phyloP scores from a whole-genome alignment of 441 rosid species.

The Aquilaria agallochum region DNA sequence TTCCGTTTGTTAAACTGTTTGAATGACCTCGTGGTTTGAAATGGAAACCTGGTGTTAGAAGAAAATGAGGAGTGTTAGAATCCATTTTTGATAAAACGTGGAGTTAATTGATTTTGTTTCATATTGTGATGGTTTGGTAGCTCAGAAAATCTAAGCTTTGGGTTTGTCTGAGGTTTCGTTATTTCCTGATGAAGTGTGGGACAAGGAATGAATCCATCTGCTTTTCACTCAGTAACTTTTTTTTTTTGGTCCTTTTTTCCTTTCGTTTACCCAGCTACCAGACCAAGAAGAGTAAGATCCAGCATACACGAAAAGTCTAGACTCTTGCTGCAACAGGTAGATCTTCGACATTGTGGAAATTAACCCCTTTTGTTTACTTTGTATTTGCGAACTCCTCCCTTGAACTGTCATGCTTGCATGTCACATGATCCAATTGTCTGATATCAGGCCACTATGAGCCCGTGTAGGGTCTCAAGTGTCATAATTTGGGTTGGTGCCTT shows the following conservation, averaged over 20 bases:
- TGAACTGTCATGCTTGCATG: no score
- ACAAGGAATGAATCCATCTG: slow-evolving; percentile 16
- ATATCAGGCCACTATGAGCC: no score
- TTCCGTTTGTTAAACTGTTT: slow-evolving; percentile 3
- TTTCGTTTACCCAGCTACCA: neutral
- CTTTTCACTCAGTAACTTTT: neutral
- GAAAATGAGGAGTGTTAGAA: no score
- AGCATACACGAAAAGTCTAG: no score
- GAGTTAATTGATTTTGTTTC: neutral
- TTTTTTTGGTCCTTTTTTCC: neutral
- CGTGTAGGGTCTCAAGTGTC: no score
- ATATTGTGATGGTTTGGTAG: slow-evolving; percentile 13
- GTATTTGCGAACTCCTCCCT: no score
- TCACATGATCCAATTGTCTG: no score
- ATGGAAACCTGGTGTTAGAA: neutral
- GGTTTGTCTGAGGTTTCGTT: neutral
- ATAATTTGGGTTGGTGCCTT: no score
- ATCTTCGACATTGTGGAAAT: neutral
- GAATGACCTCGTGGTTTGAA: neutral
- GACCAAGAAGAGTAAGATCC: no score
- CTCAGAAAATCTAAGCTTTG: slow-evolving; percentile 10
- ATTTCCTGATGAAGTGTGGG: slow-evolving; percentile 8
- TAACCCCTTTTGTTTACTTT: no score
- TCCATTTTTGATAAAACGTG: slow-evolving; percentile 2
- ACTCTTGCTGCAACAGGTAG: neutral